Percentiles rank a stretch among this genome's conserved stretches.
Evolutionary conservation across 2,329 filamentous ascomycete species (phyloP).

Genomic region (Pseudogymnoascus verrucosus): DNA sequence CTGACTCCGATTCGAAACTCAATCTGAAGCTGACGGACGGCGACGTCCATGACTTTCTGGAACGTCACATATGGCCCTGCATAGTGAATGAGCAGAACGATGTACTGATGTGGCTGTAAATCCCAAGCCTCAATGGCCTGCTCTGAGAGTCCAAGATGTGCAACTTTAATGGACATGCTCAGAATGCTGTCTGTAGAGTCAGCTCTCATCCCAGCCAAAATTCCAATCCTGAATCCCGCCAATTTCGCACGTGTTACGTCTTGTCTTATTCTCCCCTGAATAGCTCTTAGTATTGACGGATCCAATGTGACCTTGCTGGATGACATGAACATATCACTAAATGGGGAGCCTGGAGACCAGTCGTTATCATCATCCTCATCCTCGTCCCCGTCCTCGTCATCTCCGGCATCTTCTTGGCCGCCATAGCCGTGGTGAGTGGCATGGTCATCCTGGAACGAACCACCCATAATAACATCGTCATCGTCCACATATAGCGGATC

Average conservation of each 20-base stretch:
- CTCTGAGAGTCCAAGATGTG: constrained; percentile 63
- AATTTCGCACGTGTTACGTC: constrained; percentile 46
- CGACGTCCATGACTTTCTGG: constrained; percentile 41
- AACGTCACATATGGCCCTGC: constrained; percentile 52
- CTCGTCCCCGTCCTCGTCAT: constrained; percentile 16
- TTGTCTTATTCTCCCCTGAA: constrained; percentile 8
- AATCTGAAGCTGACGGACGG: constrained; percentile 33
- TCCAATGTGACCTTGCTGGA: constrained; percentile 32
- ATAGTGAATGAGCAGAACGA: constrained; percentile 66
- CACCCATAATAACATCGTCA: constrained; percentile 2
- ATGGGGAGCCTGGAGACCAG: background rate
- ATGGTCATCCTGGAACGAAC: background rate
- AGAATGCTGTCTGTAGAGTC: constrained; percentile 41
- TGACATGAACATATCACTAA: background rate
- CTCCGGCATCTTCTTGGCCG: constrained; percentile 4
- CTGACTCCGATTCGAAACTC: constrained; percentile 64
- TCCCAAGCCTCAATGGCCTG: constrained; percentile 74
- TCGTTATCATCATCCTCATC: constrained; percentile 22
- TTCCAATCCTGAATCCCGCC: constrained; percentile 63
- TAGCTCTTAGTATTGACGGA: constrained; percentile 22
- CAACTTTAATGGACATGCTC: constrained; percentile 60
- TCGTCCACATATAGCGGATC: background rate
- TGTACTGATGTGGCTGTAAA: constrained; percentile 55
- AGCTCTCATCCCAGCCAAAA: constrained; percentile 42
- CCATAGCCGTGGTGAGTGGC: background rate